phyloP scores from a whole-genome alignment of 192 early-diverging fungal species.

The Chytriomyces sp. region DNA sequence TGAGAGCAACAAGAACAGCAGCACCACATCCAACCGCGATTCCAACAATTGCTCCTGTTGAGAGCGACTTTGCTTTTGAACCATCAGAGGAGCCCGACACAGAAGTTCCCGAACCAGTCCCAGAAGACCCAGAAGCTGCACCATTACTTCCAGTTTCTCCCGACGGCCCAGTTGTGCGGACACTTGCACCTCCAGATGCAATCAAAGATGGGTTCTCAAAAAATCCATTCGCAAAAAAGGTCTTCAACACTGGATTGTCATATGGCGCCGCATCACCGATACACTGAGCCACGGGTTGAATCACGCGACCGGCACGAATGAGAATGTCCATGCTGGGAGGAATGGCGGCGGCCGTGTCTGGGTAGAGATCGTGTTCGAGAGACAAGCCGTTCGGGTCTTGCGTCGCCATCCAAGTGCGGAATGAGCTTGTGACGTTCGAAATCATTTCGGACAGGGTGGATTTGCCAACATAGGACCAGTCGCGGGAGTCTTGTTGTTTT shows the following conservation, averaged over 20 bases:
- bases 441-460: neutral
- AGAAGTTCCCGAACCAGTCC: no score
- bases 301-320: neutral
- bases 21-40: no score
- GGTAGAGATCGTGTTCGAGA: slow-evolving; percentile 15
- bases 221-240: neutral
- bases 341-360: neutral
- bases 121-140: no score
- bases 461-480: slow-evolving; percentile 22
- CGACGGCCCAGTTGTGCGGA: no score
- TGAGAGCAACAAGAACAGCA: no score
- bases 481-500: no score
- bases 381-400: neutral
- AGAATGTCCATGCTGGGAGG: neutral
- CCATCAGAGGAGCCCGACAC: no score
- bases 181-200: no score
- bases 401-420: slow-evolving; percentile 4
- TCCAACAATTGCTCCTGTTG: no score
- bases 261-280: slow-evolving; percentile 1
- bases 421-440: neutral
- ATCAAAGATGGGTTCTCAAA: slow-evolving; percentile 2
- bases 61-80: no score
- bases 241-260: neutral
- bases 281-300: neutral
- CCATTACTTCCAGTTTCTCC: no score